Base-by-base conservation (phyloP, 1,284 basidiomycete species). In the Amylostereum areolatum region DNA sequence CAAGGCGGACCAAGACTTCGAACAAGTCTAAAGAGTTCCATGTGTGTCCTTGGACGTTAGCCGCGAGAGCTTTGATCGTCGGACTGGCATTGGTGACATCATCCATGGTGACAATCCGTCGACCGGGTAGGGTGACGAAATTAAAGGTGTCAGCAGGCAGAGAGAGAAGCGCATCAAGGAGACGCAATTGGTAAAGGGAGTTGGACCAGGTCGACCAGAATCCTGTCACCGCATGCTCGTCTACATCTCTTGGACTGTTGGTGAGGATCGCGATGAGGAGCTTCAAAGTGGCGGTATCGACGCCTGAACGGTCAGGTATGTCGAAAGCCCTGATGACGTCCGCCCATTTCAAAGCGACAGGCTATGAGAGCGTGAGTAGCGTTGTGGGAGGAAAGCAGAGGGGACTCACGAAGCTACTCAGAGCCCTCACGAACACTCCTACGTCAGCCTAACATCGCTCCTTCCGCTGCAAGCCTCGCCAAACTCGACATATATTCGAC, bases 21-120 rank as follows among this genome's bases (percentile, higher is more conserved):
- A 97, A 90, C 33, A 98, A 71, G 57, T 97, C 94, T 12, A 95
- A 71, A 8, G 91, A 92, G 65, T 98, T 98, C 94, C 95, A 98
- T 0, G 92, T 85, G 57, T 91, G 89, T 2, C 82, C 83, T 62
- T 96, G 91, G 24, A 96, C 89, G 56, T 91, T 85, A 40, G 88
- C 81, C 12, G 92, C 85, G 48, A 92, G 72, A 10, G 85, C 79
- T 63, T 92, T 88, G 71, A 93, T 92, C 18, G 90, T 90, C n/a
- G 89, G 86, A 58, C 87, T 88, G 30, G 90, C 80, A 51, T 80
- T 75, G 2, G 89, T 79, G 30, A 94, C 90, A 55, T 95, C 88
- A 40, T 94, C 91, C 33, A 92, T 83, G 0, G 88, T 85, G 18
- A 94, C 89, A 48, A 92, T 86, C 53, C 88, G 75, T 28, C 81